Base-by-base conservation (phyloP, 495 filamentous ascomycete species). In the Penicillium antarcticum region DNA sequence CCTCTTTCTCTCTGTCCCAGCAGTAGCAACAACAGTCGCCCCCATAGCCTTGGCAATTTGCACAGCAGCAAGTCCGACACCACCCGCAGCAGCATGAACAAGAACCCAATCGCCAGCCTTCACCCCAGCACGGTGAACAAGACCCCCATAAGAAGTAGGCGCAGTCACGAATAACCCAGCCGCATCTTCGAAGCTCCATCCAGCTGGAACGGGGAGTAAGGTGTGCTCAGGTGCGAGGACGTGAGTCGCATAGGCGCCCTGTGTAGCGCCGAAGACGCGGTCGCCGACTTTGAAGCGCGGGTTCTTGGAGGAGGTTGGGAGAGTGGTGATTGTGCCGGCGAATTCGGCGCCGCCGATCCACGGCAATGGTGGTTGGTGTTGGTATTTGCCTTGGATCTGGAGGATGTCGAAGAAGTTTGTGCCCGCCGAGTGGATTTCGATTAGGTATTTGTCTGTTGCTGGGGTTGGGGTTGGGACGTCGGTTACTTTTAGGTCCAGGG, bases 341-440 rank as follows among this genome's bases (percentile, higher is more conserved):
- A 96, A 97, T 66, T 97, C 92, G 62, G 79, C 75, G 48, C 92
- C 92, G 5, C 88, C 79, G 45, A 95, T 74, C 92, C 92, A 97
- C 10, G 92, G 92, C 42, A 97, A 79, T 19, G 73, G 73, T 0
- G 82, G 80, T 57, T 87, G 86, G 65, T 83, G 72, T 55, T 87
- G 83, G 72, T 85, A 86, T 76, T 73, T 90, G 40, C 91, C 91
- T 55, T 84, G 84, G 64, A 95, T 91, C 60, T 96, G 91, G 45
- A 96, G 79, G 48, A 92, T 84, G 65, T 97, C 92, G 75, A 96
- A 97, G 82, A 96, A 97, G 72, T 97, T 97, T 57, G 89, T 87
- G 21, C 89, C 92, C 9, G 86, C 78, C 39, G 92, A 92, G 70
- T 92, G 89, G 64, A 97, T 86, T 66, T 84, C 80, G 67, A 97